Evolutionary conservation across 495 filamentous ascomycete species (phyloP), one percentile per base, ranked within the genome.

Genomic region (Podospora pseudopauciseta): DNA sequence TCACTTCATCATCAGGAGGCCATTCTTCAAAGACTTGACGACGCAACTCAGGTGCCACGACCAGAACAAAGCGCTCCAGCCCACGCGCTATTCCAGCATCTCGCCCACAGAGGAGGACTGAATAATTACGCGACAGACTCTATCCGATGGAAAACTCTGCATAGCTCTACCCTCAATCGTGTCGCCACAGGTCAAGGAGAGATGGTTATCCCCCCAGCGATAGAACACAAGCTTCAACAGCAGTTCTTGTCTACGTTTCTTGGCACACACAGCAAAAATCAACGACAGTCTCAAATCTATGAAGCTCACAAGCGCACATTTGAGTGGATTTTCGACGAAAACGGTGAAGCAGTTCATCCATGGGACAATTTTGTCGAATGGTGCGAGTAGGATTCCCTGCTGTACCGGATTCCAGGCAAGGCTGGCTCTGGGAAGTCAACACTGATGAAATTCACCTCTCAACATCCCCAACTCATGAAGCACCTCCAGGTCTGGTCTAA

Each of bases 331-430:
- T 49, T 49, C 9, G 30, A 32, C 39, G 15, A 49, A 5, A 11
- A 49, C 9, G 9, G 0, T 6, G 13, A 49, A 11, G 6, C 7
- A 49, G 39, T 1, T 1, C 23, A 23, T 23, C 23, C 39, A 49
- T 61, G 59, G 59, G 16, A 26, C 16, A 32, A 4, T n/a, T 61
- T 61, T 61, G 20, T 18, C 13, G 19, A 28, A 7, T 61, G 59
- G 59, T 18, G 30, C 5, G 59, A 61, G 5, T 1, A 9, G 5
- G 20, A 18, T 5, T 18, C 20, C 11, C 59, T 32, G 26, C 26
- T 61, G 16, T 61, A 34, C 59, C 34, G 59, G 59, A 61, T 61
- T 2, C 34, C 27, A 13, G 59, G 59, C 2, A 61, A 61, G 11
- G 23, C 59, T 2, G 59, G 59, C 4, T 26, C 59, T 18, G 59